Percentiles rank a stretch among this genome's conserved stretches.
These are phyloP conservation scores for Millerozyma miso DNA, from an alignment of 805 yeast species.

Conservation along the genomic window DNA sequence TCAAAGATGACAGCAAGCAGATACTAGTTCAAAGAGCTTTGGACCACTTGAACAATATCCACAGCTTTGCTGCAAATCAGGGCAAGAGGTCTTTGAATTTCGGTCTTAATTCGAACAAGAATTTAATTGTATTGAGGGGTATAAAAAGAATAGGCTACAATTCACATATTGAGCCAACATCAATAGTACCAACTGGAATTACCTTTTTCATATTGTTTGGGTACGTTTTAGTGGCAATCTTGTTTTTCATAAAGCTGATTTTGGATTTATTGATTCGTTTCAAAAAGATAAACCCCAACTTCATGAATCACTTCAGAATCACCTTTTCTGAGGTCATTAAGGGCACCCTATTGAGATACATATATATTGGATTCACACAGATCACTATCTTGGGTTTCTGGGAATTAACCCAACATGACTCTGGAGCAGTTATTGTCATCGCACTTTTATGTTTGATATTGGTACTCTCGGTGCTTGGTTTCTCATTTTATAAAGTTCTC, in stretches of 20 bases:
- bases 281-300: slow-evolving; percentile 47
- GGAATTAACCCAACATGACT: slow-evolving; percentile 80
- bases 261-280: slow-evolving; percentile 45
- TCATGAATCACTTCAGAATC: slow-evolving; percentile 46
- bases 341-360: slow-evolving; percentile 74
- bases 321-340: slow-evolving; percentile 62
- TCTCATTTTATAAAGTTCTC: slow-evolving; percentile 63
- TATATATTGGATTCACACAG: slow-evolving; percentile 83
- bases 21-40: slow-evolving; percentile 72
- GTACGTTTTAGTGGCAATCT: slow-evolving; percentile 60
- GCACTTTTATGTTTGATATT: slow-evolving; percentile 69
- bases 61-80: slow-evolving; percentile 12
- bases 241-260: slow-evolving; percentile 50
- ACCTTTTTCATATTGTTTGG: slow-evolving; percentile 80
- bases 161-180: slow-evolving; percentile 75
- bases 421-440: slow-evolving; percentile 82
- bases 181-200: slow-evolving; percentile 81
- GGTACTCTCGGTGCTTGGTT: slow-evolving; percentile 55
- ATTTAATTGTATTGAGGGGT: slow-evolving; percentile 75
- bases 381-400: slow-evolving; percentile 73
- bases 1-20: slow-evolving; percentile 57
- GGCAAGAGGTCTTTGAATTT: slow-evolving; percentile 29
- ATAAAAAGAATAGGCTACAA: slow-evolving; percentile 77
- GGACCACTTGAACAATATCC: slow-evolving; percentile 23
- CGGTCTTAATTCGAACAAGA: slow-evolving; percentile 47